Percentiles rank a stretch among this genome's conserved stretches.
These are phyloP conservation scores for Sonneratia alba DNA, from an alignment of 345 rosid genomes.

Conservation along the genomic window DNA sequence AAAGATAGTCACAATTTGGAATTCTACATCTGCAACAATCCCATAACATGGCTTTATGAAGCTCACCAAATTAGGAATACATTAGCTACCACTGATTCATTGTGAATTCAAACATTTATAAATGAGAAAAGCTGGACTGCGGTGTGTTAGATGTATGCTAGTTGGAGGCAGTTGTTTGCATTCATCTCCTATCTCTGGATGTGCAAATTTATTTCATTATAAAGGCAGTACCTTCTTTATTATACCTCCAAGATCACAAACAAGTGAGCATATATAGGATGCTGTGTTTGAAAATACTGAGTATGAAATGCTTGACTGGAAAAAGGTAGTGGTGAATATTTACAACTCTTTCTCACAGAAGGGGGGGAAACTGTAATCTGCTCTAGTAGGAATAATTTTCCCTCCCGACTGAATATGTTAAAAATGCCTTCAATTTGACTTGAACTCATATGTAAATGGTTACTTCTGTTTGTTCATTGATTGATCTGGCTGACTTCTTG, in stretches of 20 bases:
- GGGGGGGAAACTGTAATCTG: background rate
- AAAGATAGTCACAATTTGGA: background rate
- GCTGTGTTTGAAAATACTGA: too few relatives aligned
- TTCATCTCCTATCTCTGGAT: background rate
- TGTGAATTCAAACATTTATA: background rate
- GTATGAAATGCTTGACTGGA: too few relatives aligned
- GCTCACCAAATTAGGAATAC: background rate
- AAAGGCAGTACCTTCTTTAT: background rate
- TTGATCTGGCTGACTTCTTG: background rate
- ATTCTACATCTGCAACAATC: background rate
- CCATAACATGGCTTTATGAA: background rate
- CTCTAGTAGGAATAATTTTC: background rate
- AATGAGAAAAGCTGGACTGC: background rate
- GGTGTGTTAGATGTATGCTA: background rate
- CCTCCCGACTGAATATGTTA: background rate
- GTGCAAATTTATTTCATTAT: background rate
- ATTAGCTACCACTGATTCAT: background rate
- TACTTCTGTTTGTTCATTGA: background rate
- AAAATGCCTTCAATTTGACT: background rate
- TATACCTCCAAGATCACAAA: background rate
- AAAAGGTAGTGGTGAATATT: background rate
- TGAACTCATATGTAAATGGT: background rate
- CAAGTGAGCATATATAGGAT: background rate
- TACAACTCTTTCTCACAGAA: background rate
- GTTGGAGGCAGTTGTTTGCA: background rate